Evolutionary conservation across 148 eudicot genomes (phyloP).

Genomic region (Vaccinium vitisidaea): DNA sequence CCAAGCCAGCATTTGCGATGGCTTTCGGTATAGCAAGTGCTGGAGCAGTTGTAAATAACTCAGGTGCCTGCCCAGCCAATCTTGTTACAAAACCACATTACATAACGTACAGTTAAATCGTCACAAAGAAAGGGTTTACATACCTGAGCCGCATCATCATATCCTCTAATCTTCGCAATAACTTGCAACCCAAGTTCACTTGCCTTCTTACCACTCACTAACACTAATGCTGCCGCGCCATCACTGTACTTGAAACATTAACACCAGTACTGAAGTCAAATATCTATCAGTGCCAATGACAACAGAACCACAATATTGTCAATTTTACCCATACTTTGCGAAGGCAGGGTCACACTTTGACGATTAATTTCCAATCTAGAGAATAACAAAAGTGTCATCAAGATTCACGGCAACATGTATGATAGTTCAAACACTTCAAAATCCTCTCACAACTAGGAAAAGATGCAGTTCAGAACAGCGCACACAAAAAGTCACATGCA

Average conservation of each 20-base stretch:
- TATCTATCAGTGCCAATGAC: not conserved
- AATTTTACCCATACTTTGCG: not conserved
- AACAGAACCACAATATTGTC: not conserved
- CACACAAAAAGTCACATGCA: not conserved
- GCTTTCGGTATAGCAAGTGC: conserved; percentile 98
- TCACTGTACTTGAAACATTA: conserved; percentile 50
- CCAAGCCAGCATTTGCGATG: conserved; percentile 70
- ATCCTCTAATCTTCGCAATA: conserved; percentile 78
- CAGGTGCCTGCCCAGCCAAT: conserved; percentile 75
- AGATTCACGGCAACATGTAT: not conserved
- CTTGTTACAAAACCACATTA: conserved; percentile 5
- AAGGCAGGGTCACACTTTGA: not conserved
- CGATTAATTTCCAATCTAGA: not conserved
- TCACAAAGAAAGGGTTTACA: not conserved
- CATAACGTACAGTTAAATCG: not conserved
- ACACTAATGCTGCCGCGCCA: conserved; percentile 93
- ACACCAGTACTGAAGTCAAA: not conserved
- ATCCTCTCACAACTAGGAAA: not conserved
- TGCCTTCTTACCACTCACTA: conserved; percentile 89
- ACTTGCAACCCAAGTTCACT: conserved; percentile 71
- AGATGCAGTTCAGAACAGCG: not conserved
- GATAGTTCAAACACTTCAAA: not conserved
- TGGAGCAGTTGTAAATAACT: conserved; percentile 90
- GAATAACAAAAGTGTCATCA: not conserved
- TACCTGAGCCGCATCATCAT: conserved; percentile 98